Evolutionary conservation across 1,284 basidiomycete species (phyloP).

Genomic region (Cutaneotrichosporon sp.): DNA sequence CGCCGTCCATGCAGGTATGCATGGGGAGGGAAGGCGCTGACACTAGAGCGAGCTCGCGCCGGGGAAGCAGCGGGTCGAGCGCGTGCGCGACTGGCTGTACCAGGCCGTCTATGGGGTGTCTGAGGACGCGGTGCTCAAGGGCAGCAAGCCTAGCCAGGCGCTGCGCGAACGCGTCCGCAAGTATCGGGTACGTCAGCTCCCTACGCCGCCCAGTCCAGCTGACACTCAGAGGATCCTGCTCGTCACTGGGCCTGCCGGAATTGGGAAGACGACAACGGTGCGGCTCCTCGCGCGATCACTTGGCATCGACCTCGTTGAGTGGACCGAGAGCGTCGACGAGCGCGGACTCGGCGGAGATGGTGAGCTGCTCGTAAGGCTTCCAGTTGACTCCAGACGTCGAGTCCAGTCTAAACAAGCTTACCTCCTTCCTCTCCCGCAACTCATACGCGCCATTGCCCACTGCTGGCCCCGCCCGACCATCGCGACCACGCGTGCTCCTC

Average conservation of each 20-base stretch:
- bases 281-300: slow-evolving; percentile 73
- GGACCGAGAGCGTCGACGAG: slow-evolving; percentile 60
- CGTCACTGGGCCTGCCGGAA: slow-evolving; percentile 85
- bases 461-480: slow-evolving; percentile 51
- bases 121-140: slow-evolving; percentile 25
- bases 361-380: slow-evolving; percentile 2
- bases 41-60: slow-evolving; percentile 77
- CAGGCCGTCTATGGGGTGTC: slow-evolving; percentile 71
- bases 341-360: slow-evolving; percentile 42
- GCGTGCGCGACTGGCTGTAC: slow-evolving; percentile 78
- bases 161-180: slow-evolving; percentile 65
- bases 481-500: slow-evolving; percentile 62
- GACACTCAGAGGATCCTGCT: slow-evolving; percentile 71
- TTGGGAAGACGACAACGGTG: slow-evolving; percentile 85
- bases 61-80: slow-evolving; percentile 80
- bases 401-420: slow-evolving; percentile 70
- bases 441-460: slow-evolving; percentile 67
- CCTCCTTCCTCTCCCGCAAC: slow-evolving; percentile 69
- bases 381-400: slow-evolving; percentile 58
- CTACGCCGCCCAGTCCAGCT: neutral
- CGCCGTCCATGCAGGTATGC: slow-evolving; percentile 65
- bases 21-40: slow-evolving; percentile 7
- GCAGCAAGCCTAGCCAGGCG: slow-evolving; percentile 28
- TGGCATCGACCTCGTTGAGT: slow-evolving; percentile 80
- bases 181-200: slow-evolving; percentile 63